Evolutionary conservation across 768 basidiomycete species (phyloP), one percentile per base, ranked within the genome.

Genomic region (Mycena sanguinolenta): DNA sequence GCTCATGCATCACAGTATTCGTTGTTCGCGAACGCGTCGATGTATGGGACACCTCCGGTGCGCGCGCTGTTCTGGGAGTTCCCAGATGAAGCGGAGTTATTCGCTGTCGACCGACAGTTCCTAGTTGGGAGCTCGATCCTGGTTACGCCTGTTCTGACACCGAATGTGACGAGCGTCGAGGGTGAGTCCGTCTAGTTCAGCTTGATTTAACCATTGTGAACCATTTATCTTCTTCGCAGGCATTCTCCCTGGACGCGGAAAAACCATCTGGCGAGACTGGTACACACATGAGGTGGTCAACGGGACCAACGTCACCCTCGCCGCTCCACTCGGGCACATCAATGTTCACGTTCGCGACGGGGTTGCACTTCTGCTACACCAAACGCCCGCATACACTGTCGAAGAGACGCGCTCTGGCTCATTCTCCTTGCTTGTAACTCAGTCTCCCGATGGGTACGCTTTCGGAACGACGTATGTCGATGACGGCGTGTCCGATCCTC

Each of bases 341-440:
- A 90, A 91, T 65, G 90, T 94, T 27, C 92, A 94, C 76, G 79
- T 95, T 64, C 88, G 93, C n/a, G 89, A 90, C 65, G 89, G 90
- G 28, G 84, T 90, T 21, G 89, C 89, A 38, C 77, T 94, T 14
- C 85, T 94, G 19, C 78, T 93, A 50, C 89, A 94, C 76, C 80
- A 86, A 8, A 68, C 83, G 63, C 91, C 93, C 9, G 89, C 79
- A 2, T 93, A 93, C 78, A 95, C 92, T 1, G 86, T 89, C 71
- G 84, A 86, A 62, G 91, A 92, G 76, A 93, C 92, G 0, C 84
- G 86, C 6, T 78, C 85, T 44, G 87, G 88, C 0, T 89, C 91
- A 0, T 94, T 88, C 78, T 82, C 87, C 16, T 81, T 95, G 8
- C 84, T 94, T 28, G 84, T 92, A 2, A 87, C 90, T 2, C 85